Evolutionary conservation across 768 basidiomycete species (phyloP).

Genomic region (Cyclocybe cylindracea): DNA sequence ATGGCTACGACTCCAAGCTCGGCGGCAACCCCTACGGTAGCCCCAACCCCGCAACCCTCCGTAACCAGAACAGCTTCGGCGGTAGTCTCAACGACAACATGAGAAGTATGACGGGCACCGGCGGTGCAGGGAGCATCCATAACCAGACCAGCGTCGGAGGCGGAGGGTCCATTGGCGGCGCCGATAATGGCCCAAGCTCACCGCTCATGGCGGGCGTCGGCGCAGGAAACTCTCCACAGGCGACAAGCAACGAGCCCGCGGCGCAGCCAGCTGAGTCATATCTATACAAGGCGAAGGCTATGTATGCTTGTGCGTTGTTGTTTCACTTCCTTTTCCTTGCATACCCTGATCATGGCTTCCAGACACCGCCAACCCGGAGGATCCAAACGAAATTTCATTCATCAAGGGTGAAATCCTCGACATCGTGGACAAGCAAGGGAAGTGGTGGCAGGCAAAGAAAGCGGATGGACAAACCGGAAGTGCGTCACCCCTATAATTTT

Average conservation of each 20-base stretch:
- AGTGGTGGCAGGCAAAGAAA: constrained; percentile 92
- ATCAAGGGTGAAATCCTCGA: constrained; percentile 90
- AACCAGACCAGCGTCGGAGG: constrained; percentile 44
- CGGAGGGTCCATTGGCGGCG: constrained; percentile 42
- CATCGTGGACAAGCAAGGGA: constrained; percentile 89
- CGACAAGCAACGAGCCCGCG: constrained; percentile 22
- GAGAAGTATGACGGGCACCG: constrained; percentile 37
- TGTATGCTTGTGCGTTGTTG: constrained; percentile 74
- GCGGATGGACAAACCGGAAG: constrained; percentile 76
- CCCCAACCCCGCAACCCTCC: constrained; percentile 46
- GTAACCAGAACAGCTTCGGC: constrained; percentile 57
- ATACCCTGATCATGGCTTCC: constrained; percentile 21
- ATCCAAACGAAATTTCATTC: constrained; percentile 96
- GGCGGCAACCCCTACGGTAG: constrained; percentile 48
- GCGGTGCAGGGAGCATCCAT: constrained; percentile 53
- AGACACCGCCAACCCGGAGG: constrained; percentile 95
- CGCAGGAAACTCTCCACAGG: constrained; percentile 44
- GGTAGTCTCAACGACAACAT: constrained; percentile 42
- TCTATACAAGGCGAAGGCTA: constrained; percentile 80
- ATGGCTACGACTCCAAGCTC: constrained; percentile 69
- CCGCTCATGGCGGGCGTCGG: constrained; percentile 72
- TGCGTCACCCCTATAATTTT: constrained; percentile 42
- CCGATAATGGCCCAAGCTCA: constrained; percentile 56
- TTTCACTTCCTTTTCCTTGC: constrained; percentile 7
- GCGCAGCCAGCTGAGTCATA: constrained; percentile 44